Conservation (phyloP, 352 stramenopile species). For the Pythium brassicae region DNA sequence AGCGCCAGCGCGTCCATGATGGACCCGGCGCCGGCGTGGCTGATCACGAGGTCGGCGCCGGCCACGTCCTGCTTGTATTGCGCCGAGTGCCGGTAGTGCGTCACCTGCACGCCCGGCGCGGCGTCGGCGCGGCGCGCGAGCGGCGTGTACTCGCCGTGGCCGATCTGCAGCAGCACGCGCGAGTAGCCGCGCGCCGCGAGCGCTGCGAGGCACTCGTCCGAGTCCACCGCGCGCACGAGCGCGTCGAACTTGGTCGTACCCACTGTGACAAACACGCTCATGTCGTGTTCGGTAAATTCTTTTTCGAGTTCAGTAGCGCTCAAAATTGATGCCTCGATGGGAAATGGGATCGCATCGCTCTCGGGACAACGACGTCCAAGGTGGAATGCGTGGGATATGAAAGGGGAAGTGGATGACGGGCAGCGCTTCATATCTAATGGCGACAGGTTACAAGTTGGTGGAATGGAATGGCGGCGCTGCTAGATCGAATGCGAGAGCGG, state of each 20-base stretch:
- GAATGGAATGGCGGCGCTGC: background rate
- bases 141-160: conserved; percentile 57
- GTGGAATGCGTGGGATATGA: background rate
- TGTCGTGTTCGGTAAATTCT: no score
- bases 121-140: conserved; percentile 15
- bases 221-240: conserved; percentile 73
- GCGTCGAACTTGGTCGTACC: conserved; percentile 94
- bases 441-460: background rate
- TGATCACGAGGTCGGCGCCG: conserved; percentile 91
- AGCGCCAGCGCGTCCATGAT: conserved; percentile 90
- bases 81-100: conserved; percentile 88
- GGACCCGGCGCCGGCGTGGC: conserved; percentile 92
- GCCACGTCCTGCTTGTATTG: conserved; percentile 90
- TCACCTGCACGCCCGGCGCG: conserved; percentile 34
- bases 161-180: conserved; percentile 78
- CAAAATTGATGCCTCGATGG: no score
- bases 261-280: conserved; percentile 94
- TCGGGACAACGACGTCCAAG: background rate
- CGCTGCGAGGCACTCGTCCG: conserved; percentile 43
- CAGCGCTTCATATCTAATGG: background rate
- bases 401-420: no score
- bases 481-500: conserved; percentile 13
- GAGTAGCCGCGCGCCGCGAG: conserved; percentile 56
- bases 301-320: no score
- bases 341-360: no score